These are phyloP conservation scores for Truncatella angustata DNA, from an alignment of 2,329 filamentous ascomycete species.

Conservation along the genomic window DNA sequence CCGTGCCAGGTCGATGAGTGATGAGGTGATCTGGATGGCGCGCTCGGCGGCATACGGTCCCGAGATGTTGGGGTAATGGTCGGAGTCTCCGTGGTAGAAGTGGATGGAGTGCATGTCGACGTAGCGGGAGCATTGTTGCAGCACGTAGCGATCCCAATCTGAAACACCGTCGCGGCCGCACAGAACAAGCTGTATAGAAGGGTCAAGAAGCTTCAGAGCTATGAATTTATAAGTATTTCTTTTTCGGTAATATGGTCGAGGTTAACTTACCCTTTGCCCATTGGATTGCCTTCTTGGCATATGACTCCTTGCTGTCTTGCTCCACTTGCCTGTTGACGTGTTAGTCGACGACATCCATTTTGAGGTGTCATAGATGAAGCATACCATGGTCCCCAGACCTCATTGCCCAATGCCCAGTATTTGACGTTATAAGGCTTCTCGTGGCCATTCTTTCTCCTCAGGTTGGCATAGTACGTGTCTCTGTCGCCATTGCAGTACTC, in stretches of 20 bases:
- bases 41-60: slow-evolving; percentile 58
- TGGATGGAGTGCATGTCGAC: slow-evolving; percentile 84
- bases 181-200: slow-evolving; percentile 66
- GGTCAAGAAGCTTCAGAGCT: slow-evolving; percentile 69
- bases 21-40: slow-evolving; percentile 67
- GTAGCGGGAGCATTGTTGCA: slow-evolving; percentile 65
- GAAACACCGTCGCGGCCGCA: slow-evolving; percentile 70
- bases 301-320: slow-evolving; percentile 68
- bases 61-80: slow-evolving; percentile 6
- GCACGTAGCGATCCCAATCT: slow-evolving; percentile 71
- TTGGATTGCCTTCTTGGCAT: slow-evolving; percentile 66
- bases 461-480: slow-evolving; percentile 79
- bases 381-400: slow-evolving; percentile 66
- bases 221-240: background rate
- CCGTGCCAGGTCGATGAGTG: slow-evolving; percentile 70
- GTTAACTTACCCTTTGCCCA: slow-evolving; percentile 58
- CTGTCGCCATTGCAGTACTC: slow-evolving; percentile 82
- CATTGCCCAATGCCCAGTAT: slow-evolving; percentile 85
- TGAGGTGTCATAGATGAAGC: background rate
- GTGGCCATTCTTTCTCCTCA: slow-evolving; percentile 72
- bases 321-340: slow-evolving; percentile 39
- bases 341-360: background rate
- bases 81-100: slow-evolving; percentile 48
- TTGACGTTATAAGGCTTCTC: slow-evolving; percentile 77
- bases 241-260: background rate